phyloP scores from a whole-genome alignment of 495 filamentous ascomycete genomes.

The Trichoderma parareesei region DNA sequence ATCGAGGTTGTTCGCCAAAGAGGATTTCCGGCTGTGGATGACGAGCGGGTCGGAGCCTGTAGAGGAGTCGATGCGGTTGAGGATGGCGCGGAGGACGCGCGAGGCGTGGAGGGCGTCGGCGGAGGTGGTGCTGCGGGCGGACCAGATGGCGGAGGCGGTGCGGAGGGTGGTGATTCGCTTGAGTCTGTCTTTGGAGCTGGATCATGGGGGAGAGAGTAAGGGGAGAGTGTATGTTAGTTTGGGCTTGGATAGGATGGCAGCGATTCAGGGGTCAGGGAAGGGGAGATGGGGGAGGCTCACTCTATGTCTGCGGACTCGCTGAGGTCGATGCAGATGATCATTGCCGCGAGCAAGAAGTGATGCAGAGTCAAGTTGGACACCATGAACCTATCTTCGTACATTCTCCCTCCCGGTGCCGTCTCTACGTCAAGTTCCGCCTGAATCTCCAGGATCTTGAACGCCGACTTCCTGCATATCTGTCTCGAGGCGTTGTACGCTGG shows the following conservation, averaged over 20 bases:
- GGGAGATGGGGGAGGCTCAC: slow-evolving; percentile 7
- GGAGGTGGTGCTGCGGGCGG: slow-evolving; percentile 21
- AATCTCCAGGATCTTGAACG: slow-evolving; percentile 28
- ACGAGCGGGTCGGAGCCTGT: slow-evolving; percentile 12
- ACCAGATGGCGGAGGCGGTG: slow-evolving; percentile 33
- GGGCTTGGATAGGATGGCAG: too few relatives aligned
- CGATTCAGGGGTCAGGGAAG: not conserved
- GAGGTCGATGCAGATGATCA: slow-evolving; percentile 34
- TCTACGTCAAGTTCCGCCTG: slow-evolving; percentile 31
- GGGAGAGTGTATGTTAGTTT: not conserved
- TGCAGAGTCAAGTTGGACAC: slow-evolving; percentile 30
- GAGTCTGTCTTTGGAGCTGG: slow-evolving; percentile 20
- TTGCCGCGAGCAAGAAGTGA: slow-evolving; percentile 36
- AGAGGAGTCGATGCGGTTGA: slow-evolving; percentile 25
- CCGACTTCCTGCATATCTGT: slow-evolving; percentile 33
- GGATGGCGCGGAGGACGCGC: slow-evolving; percentile 29
- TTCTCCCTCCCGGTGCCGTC: slow-evolving; percentile 27
- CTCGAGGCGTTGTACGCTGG: slow-evolving; percentile 24
- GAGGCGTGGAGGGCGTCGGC: slow-evolving; percentile 31
- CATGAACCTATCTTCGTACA: slow-evolving; percentile 32
- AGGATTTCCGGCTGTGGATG: not conserved
- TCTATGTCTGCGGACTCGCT: slow-evolving; percentile 20
- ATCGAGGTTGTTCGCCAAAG: not conserved
- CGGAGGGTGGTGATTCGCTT: slow-evolving; percentile 30
- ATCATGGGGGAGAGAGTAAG: not conserved